Percentiles rank a stretch among this genome's conserved stretches.
Conservation (phyloP, 176 grass and related monocot species). For the Poa pratensis region DNA sequence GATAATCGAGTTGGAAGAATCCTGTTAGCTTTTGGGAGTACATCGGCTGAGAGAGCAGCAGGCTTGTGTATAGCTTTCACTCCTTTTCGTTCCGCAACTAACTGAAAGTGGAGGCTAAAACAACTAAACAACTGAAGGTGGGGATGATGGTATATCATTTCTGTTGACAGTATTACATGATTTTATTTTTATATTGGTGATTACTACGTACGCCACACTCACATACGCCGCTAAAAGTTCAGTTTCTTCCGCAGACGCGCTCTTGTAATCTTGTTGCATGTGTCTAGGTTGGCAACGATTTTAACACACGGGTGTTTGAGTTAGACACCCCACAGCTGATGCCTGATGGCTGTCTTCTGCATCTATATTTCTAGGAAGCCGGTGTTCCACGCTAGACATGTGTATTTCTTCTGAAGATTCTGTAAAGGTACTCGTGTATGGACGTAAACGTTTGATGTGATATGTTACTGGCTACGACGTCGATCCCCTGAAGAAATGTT, state of each 20-base stretch:
- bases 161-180: neutral
- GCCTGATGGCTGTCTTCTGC: neutral
- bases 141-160: neutral
- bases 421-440: neutral
- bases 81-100: slow-evolving; percentile 34
- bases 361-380: neutral
- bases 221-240: too few relatives aligned
- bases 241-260: too few relatives aligned
- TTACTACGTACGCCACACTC: neutral
- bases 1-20: neutral
- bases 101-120: neutral
- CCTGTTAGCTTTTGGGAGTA: slow-evolving; percentile 35
- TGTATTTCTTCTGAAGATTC: neutral
- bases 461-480: neutral
- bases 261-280: too few relatives aligned
- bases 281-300: too few relatives aligned
- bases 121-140: neutral
- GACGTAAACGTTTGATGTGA: slow-evolving; percentile 29
- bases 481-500: slow-evolving; percentile 10
- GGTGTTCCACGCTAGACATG: neutral
- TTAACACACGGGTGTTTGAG: neutral
- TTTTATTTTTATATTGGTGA: neutral
- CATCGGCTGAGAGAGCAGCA: neutral
- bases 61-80: neutral
- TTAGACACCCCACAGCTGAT: neutral